Evolutionary conservation across 768 basidiomycete species (phyloP).

Genomic region (Collybia mongolica): DNA sequence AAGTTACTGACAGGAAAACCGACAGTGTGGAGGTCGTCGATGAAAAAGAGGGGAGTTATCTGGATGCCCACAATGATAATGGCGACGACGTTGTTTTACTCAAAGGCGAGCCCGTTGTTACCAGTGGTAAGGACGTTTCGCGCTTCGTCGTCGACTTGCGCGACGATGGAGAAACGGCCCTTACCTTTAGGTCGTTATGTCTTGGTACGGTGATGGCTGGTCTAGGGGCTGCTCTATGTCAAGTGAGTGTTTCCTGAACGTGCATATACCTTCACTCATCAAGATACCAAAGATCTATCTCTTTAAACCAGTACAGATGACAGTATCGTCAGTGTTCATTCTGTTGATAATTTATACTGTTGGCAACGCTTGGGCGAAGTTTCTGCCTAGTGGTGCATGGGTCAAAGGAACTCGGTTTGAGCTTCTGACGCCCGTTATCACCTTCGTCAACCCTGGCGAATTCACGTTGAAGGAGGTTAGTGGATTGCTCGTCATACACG

Average conservation of each 20-base stretch:
- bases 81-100: slow-evolving; percentile 28
- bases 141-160: slow-evolving; percentile 53
- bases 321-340: slow-evolving; percentile 56
- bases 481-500: neutral
- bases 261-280: neutral
- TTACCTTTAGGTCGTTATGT: slow-evolving; percentile 55
- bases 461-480: slow-evolving; percentile 59
- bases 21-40: slow-evolving; percentile 5
- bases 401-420: slow-evolving; percentile 44
- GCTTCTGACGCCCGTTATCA: slow-evolving; percentile 35
- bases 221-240: slow-evolving; percentile 54
- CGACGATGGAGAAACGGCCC: slow-evolving; percentile 54
- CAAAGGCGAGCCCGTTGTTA: slow-evolving; percentile 42
- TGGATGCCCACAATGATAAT: slow-evolving; percentile 18
- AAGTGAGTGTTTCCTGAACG: slow-evolving; percentile 32
- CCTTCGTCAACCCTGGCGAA: slow-evolving; percentile 56
- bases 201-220: slow-evolving; percentile 59
- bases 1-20: slow-evolving; percentile 6
- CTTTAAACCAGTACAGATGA: slow-evolving; percentile 55
- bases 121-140: slow-evolving; percentile 49
- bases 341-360: slow-evolving; percentile 50
- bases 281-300: slow-evolving; percentile 44
- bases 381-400: slow-evolving; percentile 40
- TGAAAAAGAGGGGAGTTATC: slow-evolving; percentile 15
- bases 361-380: slow-evolving; percentile 49